Evolutionary conservation across 2,329 filamentous ascomycete species (phyloP), one percentile per base, ranked within the genome.

Genomic region (Colletotrichum tabaci): DNA sequence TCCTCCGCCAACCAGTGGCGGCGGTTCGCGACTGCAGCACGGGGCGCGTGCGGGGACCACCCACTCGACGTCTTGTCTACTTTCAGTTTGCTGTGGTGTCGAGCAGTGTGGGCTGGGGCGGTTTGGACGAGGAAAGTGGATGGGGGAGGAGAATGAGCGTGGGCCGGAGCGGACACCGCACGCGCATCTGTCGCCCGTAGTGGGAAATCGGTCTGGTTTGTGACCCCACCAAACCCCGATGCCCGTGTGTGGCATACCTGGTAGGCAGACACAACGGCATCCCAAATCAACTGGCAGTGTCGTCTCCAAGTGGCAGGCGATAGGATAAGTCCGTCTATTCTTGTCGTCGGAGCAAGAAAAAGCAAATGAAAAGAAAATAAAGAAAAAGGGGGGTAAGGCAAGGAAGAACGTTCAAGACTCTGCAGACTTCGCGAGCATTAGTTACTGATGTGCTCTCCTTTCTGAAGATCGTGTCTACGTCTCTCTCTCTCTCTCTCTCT

Each of bases 141-240:
- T 18, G n/a, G 30, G 26, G 10, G 44, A 23, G 26, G 16, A 3
- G 10, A n/a, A 21, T 35, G 44, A 26, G 21, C 58, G 15, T 46
- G 58, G 44, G 13, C 58, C 44, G 42, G 6, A 10, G 15, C 57
- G 44, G 58, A 49, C 23, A 40, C 58, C 44, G 7, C 26, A 62
- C 21, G 30, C 46, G 9, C 46, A 50, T 40, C n/a, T 52, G 30
- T 52, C 30, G 30, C 15, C 46, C 46, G 50, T 30, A 50, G n/a
- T 50, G 46, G 60, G 60, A 50, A 61, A 50, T 50, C 60, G 60
- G 60, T 23, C 60, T 62, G 60, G 15, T 4, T 15, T 10, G 30
- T n/a, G 18, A 18, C 13, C 60, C 60, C 46, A 52, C 30, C 30
- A 35, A 35, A 9, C 8, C 30, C 30, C 30, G 8, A 30, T 30